A percentile compares a stretch with the other conserved stretches of the same genome.
These are phyloP conservation scores for Penicillium sp. DNA, from an alignment of 2,329 filamentous ascomycete species.

Conservation along the genomic window DNA sequence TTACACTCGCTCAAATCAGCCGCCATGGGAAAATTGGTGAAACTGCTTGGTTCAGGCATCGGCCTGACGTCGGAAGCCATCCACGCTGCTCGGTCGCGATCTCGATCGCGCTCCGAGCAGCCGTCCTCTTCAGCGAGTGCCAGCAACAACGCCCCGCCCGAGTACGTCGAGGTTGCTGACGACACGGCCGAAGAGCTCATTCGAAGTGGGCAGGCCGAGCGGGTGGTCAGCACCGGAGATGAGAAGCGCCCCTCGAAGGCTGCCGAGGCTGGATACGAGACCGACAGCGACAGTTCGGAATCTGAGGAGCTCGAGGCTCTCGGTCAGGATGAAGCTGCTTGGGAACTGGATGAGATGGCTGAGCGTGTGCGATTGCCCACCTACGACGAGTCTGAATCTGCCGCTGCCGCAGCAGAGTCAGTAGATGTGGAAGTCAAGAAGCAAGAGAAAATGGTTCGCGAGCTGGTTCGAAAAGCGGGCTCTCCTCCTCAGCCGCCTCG, in stretches of 20 bases:
- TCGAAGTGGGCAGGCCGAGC: background rate
- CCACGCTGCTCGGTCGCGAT: slow-evolving; percentile 4
- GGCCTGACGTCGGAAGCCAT: slow-evolving; percentile 11
- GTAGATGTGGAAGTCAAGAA: slow-evolving; percentile 7
- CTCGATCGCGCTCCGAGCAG: background rate
- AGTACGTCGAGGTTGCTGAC: background rate
- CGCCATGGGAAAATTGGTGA: slow-evolving; percentile 1
- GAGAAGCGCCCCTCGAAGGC: background rate
- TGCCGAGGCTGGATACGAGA: background rate
- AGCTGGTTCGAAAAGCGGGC: slow-evolving; percentile 12
- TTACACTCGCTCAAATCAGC: background rate
- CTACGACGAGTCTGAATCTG: slow-evolving; percentile 6
- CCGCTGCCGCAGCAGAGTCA: background rate
- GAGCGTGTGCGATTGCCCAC: slow-evolving; percentile 6
- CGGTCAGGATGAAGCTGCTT: slow-evolving; percentile 11
- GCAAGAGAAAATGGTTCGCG: slow-evolving; percentile 9
- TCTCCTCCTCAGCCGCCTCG: background rate
- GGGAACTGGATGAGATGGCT: slow-evolving; percentile 15
- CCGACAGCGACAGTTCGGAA: slow-evolving; percentile 2
- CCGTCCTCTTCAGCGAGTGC: background rate
- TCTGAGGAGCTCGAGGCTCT: background rate
- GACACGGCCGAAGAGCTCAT: background rate
- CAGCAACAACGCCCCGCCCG: background rate
- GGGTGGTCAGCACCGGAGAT: background rate
- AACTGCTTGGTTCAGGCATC: slow-evolving; percentile 2